Evolutionary conservation across 768 basidiomycete genomes (phyloP).

Genomic region (Neoboletus subvelutipes): DNA sequence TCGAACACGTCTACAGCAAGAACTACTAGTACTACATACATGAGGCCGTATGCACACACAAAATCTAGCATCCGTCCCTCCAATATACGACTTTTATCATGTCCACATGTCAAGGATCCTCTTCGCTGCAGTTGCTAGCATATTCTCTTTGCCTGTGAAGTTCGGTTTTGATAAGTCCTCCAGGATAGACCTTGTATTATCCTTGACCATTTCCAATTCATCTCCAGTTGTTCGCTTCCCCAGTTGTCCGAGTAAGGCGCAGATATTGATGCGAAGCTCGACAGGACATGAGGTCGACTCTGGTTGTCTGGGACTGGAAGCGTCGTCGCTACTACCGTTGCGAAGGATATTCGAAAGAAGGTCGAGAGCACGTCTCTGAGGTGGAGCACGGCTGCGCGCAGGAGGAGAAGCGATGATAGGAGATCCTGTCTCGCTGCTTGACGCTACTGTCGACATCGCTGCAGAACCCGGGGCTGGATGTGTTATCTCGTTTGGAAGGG

Average conservation of each 20-base stretch:
- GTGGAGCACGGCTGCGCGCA: conserved; percentile 36
- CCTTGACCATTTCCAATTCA: conserved; percentile 50
- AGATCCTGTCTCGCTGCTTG: conserved; percentile 46
- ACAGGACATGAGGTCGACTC: conserved; percentile 52
- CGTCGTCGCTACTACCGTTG: conserved; percentile 35
- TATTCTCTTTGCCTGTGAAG: conserved; percentile 33
- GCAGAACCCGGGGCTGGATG: conserved; percentile 32
- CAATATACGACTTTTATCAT: neutral
- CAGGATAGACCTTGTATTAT: conserved; percentile 48
- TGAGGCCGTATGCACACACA: too few species aligned
- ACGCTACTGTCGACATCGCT: conserved; percentile 39
- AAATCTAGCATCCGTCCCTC: neutral
- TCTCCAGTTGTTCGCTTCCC: conserved; percentile 51
- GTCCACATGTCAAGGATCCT: conserved; percentile 44
- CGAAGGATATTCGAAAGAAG: conserved; percentile 63
- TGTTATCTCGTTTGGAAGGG: conserved; percentile 44
- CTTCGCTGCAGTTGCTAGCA: conserved; percentile 40
- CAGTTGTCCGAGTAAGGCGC: conserved; percentile 67
- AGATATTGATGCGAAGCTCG: conserved; percentile 77
- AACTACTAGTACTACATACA: too few species aligned
- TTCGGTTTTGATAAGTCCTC: conserved; percentile 44
- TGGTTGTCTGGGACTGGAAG: conserved; percentile 42
- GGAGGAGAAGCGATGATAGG: conserved; percentile 48
- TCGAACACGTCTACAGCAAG: too few species aligned
- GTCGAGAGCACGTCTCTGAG: conserved; percentile 62